Evolutionary conservation across 2,329 filamentous ascomycete species (phyloP), one percentile per base, ranked within the genome.

Genomic region (Xylariaceae sp.): DNA sequence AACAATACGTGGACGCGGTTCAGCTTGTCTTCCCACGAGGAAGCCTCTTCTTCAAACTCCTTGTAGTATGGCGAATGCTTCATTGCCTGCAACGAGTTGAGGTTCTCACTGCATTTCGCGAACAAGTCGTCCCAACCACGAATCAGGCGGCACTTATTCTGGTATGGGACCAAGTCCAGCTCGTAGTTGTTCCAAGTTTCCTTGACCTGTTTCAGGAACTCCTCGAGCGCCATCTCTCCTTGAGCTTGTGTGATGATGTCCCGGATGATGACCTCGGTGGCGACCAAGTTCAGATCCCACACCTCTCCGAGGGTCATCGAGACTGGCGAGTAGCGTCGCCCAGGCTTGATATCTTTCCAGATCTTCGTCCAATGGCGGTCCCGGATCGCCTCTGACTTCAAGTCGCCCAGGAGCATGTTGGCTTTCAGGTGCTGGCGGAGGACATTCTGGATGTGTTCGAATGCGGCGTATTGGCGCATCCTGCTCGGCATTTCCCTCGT

Each of bases 381-480:
- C 31, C 89, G 83, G 42, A 99, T 88, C 12, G 92, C 90, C 63
- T 98, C 92, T 1, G 90, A 96, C 59, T 96, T 95, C 62, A 99
- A 74, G 49, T 98, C 92, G 4, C 81, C 78, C 3, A 99, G 73
- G 23, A 96, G 73, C 9, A 83, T 73, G 57, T 97, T 98, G 52
- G 94, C 88, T 62, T 95, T 97, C 48, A 96, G 74, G 34, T 94
- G 76, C 46, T 89, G 83, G 31, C 88, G 85, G 28, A 98, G 76
- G 19, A 94, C 85, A 48, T 80, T 88, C 60, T 98, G 94, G 27
- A 98, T 88, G 57, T 98, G 90, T 63, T 98, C 94, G 59, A 98
- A 99, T n/a, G 94, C 94, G 52, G 94, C 90, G 62, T 99, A 99
- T 59, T 98, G 94, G 44, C 94, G 83, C 90, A 98, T 97, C 43